Evolutionary conservation across 2,329 filamentous ascomycete species (phyloP).

Genomic region (Aspergillus intermedius): DNA sequence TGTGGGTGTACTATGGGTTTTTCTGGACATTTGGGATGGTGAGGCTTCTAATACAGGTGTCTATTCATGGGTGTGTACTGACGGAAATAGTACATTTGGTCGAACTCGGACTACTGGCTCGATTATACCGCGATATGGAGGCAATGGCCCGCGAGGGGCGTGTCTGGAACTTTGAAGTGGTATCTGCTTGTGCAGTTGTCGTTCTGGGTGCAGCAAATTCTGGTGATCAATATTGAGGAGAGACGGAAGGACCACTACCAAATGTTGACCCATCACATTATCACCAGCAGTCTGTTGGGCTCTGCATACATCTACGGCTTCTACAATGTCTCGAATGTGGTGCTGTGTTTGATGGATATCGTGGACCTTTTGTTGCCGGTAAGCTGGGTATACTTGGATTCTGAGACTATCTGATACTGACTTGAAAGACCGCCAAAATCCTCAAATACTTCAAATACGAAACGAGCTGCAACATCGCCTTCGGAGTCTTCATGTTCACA

Average conservation of each 20-base stretch:
- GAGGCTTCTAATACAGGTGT: conserved; percentile 28
- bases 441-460: conserved; percentile 81
- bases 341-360: conserved; percentile 87
- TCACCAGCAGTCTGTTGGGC: conserved; percentile 75
- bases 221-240: conserved; percentile 92
- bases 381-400: conserved; percentile 29
- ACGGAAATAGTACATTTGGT: conserved; percentile 64
- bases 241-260: conserved; percentile 90
- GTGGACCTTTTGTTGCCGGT: conserved; percentile 85
- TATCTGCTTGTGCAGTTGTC: conserved; percentile 87
- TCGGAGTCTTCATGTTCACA: conserved; percentile 75
- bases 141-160: conserved; percentile 72
- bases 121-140: conserved; percentile 75
- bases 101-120: conserved; percentile 68
- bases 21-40: conserved; percentile 85
- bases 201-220: conserved; percentile 90
- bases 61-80: conserved; percentile 6
- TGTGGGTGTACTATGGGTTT: conserved; percentile 72
- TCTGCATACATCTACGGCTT: conserved; percentile 81
- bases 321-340: conserved; percentile 79
- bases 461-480: conserved; percentile 70
- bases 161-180: conserved; percentile 68
- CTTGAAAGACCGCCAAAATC: conserved; percentile 70
- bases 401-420: conserved; percentile 5
- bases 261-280: conserved; percentile 91